Conservation (phyloP, 2,329 filamentous ascomycete species). For the Seiridium unicorne region DNA sequence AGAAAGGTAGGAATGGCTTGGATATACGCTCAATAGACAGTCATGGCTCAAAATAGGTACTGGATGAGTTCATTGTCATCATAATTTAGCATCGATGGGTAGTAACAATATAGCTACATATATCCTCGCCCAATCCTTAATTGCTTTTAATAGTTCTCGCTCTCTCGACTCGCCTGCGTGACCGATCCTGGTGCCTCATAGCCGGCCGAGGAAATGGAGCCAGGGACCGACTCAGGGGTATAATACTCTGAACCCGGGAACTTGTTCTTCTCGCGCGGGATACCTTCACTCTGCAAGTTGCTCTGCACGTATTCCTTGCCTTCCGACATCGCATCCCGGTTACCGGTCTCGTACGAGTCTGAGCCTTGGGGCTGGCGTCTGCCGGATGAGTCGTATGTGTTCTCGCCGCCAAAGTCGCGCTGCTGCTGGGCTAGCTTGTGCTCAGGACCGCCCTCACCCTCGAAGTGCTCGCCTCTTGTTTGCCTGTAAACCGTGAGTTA, state of each 20-base stretch:
- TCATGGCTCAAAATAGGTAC: too few species aligned
- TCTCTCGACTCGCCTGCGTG: constrained; percentile 30
- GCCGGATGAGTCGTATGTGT: constrained; percentile 26
- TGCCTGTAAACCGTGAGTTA: constrained; percentile 30
- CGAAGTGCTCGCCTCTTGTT: constrained; percentile 41
- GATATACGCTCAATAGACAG: too few species aligned
- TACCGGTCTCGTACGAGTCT: constrained; percentile 5
- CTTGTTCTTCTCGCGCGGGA: constrained; percentile 31
- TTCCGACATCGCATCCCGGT: constrained; percentile 26
- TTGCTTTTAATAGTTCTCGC: constrained; percentile 13
- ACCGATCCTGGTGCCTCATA: constrained; percentile 39
- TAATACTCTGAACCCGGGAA: constrained; percentile 42
- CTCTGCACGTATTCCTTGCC: constrained; percentile 35
- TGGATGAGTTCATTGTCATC: not conserved
- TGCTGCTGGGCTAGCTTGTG: constrained; percentile 33
- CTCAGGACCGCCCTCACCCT: constrained; percentile 40
- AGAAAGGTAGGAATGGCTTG: too few species aligned
- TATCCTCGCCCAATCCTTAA: not conserved
- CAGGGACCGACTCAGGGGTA: constrained; percentile 37
- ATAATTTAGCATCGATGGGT: not conserved
- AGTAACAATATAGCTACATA: not conserved
- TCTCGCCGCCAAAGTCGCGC: constrained; percentile 31
- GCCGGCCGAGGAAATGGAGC: constrained; percentile 40
- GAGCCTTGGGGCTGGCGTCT: not conserved
- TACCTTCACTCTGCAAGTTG: constrained; percentile 34